Base-by-base conservation (phyloP, 345 rosid species). In the Viola odorata region DNA sequence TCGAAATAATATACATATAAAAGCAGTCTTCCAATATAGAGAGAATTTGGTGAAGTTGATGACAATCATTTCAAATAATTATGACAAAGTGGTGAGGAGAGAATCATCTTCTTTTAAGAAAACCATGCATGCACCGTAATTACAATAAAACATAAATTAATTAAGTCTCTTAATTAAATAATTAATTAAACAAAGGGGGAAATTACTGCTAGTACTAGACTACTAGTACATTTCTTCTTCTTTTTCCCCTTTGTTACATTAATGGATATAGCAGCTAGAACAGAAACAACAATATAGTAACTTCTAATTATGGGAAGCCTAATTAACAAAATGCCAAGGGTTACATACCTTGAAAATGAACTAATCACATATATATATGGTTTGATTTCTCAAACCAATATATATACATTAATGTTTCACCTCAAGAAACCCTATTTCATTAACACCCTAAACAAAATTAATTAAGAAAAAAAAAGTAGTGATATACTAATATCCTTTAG, bases 21-120 rank as follows among this genome's bases (percentile, higher is more conserved):
- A 23, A 2, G 32, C 32, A 23, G 32, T 23, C 32, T 23, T 23
- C 2, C 32, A 23, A n/a, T n/a, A n/a, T n/a, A n/a, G n/a, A n/a
- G n/a, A n/a, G n/a, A 23, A 23, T 23, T 0, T 23, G 2, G 32
- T 23, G 32, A 23, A 23, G 32, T 23, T 23, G 32, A 23, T 23
- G 32, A 23, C 32, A 23, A 23, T 23, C 32, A 23, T 23, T 62
- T 76, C 61, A 62, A 67, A 23, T 12, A 40, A 75, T 63, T 54
- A 60, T 42, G 69, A 81, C 69, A 12, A 45, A 12, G 32, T 5
- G 63, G 55, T 63, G 75, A 67, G 65, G 77, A 65, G 73, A 74
- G 77, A 77, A 69, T 72, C 65, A 77, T 79, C 84, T 80, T 82
- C 85, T 82, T 84, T 82, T 78, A 75, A 82, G 85, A 84, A 86